phyloP scores from a whole-genome alignment of 768 basidiomycete genomes.

The Xerocomellus intermedius region DNA sequence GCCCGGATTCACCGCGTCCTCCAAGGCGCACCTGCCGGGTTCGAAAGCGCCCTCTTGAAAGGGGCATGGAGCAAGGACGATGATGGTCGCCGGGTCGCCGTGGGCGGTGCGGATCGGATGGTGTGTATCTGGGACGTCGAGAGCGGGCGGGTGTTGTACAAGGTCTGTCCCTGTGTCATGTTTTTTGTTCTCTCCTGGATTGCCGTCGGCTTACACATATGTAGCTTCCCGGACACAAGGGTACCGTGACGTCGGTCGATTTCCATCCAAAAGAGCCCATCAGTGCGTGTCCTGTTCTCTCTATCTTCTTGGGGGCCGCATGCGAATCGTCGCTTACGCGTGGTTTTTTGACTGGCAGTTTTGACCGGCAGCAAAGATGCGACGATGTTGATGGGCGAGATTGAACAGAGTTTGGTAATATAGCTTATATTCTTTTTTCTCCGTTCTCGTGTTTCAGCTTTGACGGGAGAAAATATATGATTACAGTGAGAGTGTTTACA shows the following conservation, averaged over 20 bases:
- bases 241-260: conserved; percentile 92
- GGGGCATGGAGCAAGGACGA: conserved; percentile 89
- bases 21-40: conserved; percentile 89
- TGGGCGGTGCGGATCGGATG: conserved; percentile 87
- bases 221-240: conserved; percentile 93
- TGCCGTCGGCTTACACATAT: not conserved
- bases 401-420: conserved; percentile 61
- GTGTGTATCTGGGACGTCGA: conserved; percentile 88
- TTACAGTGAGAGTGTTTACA: conserved; percentile 5
- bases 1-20: conserved; percentile 76
- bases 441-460: not conserved
- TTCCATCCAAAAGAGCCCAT: conserved; percentile 97
- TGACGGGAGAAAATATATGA: not conserved
- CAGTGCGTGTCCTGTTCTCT: conserved; percentile 49
- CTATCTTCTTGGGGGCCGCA: not conserved
- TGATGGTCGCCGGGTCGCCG: conserved; percentile 76
- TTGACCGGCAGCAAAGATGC: conserved; percentile 91
- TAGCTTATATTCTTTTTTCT: conserved; percentile 26
- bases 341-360: conserved; percentile 45
- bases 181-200: not conserved
- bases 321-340: conserved; percentile 5
- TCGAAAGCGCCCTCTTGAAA: conserved; percentile 82
- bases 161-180: conserved; percentile 45
- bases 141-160: conserved; percentile 71
- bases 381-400: conserved; percentile 89